Percentiles rank a stretch among this genome's conserved stretches.
Conservation (phyloP, 306 rosid species). For the Trifolium repens region DNA sequence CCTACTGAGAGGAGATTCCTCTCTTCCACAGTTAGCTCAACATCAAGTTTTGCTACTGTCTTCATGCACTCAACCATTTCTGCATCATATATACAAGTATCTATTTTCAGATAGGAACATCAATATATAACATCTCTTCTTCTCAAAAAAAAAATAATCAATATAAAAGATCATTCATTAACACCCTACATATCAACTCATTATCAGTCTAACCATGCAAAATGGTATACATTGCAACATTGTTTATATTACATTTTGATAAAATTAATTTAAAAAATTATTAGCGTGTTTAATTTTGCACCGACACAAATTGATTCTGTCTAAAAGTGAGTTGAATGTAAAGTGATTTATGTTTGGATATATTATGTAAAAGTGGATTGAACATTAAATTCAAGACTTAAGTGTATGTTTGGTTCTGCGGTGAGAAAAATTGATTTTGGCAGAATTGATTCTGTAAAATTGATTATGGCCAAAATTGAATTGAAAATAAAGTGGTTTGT, state of each 20-base stretch:
- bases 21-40: constrained; percentile 90
- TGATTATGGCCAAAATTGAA: no score
- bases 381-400: no score
- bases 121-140: neutral
- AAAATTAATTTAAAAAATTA: neutral
- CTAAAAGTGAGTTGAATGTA: no score
- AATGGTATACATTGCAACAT: neutral
- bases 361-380: no score
- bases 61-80: constrained; percentile 98
- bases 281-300: no score
- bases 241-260: neutral
- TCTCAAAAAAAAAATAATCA: neutral
- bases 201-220: neutral
- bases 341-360: no score
- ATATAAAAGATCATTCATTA: neutral
- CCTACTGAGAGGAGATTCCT: constrained; percentile 98
- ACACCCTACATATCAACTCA: neutral
- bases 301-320: no score
- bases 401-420: no score
- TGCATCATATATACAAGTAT: constrained; percentile 37
- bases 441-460: no score
- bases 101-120: neutral
- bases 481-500: no score
- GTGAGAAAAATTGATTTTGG: no score
- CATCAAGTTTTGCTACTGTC: constrained; percentile 79